These are phyloP conservation scores for Dactylellina parvicollis DNA, from an alignment of 2,329 filamentous ascomycete species.

Conservation along the genomic window DNA sequence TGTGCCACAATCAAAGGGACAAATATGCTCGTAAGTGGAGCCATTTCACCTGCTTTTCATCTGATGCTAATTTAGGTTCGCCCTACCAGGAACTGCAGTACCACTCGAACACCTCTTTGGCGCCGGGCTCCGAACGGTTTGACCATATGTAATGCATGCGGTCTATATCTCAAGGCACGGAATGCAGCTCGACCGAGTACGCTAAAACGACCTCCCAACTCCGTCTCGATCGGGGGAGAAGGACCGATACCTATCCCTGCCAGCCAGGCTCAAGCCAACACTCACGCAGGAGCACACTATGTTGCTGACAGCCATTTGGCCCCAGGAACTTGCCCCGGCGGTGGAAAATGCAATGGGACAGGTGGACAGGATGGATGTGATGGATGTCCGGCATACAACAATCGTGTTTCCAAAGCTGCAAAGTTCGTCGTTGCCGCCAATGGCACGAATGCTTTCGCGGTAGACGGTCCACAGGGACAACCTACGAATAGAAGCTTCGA, in stretches of 20 bases:
- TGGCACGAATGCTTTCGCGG: constrained; percentile 47
- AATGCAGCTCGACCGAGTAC: constrained; percentile 91
- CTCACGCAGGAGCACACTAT: constrained; percentile 71
- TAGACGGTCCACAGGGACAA: constrained; percentile 62
- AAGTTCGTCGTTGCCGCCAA: constrained; percentile 70
- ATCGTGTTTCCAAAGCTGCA: constrained; percentile 87
- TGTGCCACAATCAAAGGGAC: constrained; percentile 47
- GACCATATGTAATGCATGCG: constrained; percentile 97
- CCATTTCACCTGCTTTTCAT: neutral
- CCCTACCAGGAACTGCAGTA: constrained; percentile 82
- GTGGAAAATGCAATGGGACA: constrained; percentile 93
- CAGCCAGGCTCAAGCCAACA: constrained; percentile 59
- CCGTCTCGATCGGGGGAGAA: constrained; percentile 56
- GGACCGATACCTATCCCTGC: constrained; percentile 58
- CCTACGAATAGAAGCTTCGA: constrained; percentile 56
- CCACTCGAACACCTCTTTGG: constrained; percentile 93
- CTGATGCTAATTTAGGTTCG: constrained; percentile 25
- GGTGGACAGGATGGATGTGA: constrained; percentile 94
- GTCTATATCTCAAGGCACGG: constrained; percentile 90
- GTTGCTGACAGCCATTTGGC: constrained; percentile 78
- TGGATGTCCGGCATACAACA: constrained; percentile 97
- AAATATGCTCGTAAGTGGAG: constrained; percentile 51
- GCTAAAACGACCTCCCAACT: constrained; percentile 76
- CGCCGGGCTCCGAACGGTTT: constrained; percentile 89
- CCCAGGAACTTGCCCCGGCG: constrained; percentile 91